These are phyloP conservation scores for Globisporangium mamillatum DNA, from an alignment of 352 stramenopile species.

Conservation along the genomic window DNA sequence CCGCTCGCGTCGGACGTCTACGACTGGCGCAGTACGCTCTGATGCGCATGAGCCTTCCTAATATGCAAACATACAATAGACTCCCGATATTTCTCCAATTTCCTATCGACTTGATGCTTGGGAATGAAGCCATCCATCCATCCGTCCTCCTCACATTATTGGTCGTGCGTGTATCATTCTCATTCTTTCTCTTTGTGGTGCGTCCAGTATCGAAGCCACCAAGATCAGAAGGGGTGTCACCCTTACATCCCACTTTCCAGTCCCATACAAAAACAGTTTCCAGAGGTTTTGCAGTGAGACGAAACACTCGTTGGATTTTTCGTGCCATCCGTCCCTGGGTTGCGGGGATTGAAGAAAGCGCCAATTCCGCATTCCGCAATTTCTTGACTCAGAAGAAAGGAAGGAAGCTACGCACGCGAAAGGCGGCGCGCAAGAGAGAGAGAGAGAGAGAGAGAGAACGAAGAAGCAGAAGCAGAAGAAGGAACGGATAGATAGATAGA, in stretches of 20 bases:
- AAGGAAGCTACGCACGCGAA: neutral
- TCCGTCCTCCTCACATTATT: neutral
- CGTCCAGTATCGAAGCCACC: neutral
- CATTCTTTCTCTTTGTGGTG: neutral
- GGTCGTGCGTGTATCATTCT: neutral
- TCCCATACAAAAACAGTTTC: neutral
- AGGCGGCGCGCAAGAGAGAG: neutral
- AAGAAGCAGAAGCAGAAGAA: neutral
- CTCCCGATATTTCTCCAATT: neutral
- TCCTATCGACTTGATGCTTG: neutral
- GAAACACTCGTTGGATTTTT: neutral
- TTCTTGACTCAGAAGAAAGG: constrained; percentile 7
- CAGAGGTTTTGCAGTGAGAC: neutral
- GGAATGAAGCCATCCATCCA: neutral
- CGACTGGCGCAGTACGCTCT: constrained; percentile 48
- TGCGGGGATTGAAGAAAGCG: constrained; percentile 11
- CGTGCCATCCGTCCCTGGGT: constrained; percentile 7
- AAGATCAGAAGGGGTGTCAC: neutral
- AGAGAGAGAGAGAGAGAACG: neutral
- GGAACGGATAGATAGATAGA: neutral
- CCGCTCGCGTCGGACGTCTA: constrained; percentile 37
- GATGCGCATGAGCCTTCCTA: neutral
- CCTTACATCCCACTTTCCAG: neutral
- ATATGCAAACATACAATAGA: constrained; percentile 9
- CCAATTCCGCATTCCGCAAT: neutral